These are phyloP conservation scores for Auxenochlorella protothecoides DNA, from an alignment of 139 green algal genomes.

Conservation along the genomic window DNA sequence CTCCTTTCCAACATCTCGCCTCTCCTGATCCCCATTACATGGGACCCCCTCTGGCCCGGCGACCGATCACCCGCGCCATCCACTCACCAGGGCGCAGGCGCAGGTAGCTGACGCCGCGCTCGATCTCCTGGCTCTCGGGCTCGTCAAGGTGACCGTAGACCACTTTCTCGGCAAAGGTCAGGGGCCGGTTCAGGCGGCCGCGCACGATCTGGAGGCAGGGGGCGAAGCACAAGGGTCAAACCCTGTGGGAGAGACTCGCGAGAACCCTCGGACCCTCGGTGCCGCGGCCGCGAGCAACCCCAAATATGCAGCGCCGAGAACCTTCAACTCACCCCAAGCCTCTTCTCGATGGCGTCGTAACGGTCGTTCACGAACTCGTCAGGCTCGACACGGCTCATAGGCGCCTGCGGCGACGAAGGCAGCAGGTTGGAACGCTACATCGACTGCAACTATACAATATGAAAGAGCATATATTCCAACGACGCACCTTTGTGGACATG, in stretches of 20 bases:
- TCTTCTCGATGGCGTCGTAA: constrained; percentile 78
- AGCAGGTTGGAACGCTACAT: background rate
- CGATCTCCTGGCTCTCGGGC: constrained; percentile 67
- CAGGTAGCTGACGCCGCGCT: constrained; percentile 79
- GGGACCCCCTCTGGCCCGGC: no score
- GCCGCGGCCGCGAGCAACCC: background rate
- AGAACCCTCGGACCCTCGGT: no score
- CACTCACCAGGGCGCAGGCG: constrained; percentile 69
- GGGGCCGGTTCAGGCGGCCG: constrained; percentile 70
- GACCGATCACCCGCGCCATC: background rate
- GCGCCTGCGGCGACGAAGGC: constrained; percentile 39
- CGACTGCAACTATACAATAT: background rate
- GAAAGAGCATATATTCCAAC: background rate
- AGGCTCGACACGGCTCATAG: constrained; percentile 70
- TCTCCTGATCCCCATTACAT: no score
- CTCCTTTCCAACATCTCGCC: no score
- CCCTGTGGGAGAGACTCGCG: no score
- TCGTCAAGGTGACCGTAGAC: constrained; percentile 93
- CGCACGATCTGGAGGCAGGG: constrained; percentile 54
- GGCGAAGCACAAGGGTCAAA: background rate
- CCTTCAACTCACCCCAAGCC: constrained; percentile 43
- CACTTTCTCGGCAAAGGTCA: constrained; percentile 90
- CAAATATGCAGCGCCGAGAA: background rate
- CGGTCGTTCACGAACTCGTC: constrained; percentile 72
- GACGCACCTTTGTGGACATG: background rate